Evolutionary conservation across 2,329 filamentous ascomycete species (phyloP).

Genomic region (Sordariomycetes sp.): DNA sequence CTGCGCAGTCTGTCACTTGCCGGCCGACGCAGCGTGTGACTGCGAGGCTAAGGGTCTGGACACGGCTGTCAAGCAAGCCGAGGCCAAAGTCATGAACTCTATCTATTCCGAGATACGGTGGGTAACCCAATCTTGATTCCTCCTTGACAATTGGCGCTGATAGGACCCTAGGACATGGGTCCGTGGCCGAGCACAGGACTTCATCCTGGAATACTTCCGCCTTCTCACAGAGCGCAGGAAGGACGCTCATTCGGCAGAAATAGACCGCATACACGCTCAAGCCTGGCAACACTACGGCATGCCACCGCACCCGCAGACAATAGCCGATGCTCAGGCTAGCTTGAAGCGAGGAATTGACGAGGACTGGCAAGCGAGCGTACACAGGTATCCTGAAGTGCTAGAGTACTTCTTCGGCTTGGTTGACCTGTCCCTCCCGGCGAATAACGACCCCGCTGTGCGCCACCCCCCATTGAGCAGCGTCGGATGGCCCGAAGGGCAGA

Average conservation of each 20-base stretch:
- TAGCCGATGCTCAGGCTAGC: slow-evolving; percentile 53
- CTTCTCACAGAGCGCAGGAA: slow-evolving; percentile 53
- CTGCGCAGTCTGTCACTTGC: slow-evolving; percentile 57
- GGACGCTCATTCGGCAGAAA: slow-evolving; percentile 41
- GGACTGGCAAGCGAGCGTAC: slow-evolving; percentile 68
- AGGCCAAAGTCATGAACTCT: slow-evolving; percentile 52
- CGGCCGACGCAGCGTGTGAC: slow-evolving; percentile 49
- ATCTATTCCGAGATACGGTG: slow-evolving; percentile 58
- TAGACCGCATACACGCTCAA: slow-evolving; percentile 46
- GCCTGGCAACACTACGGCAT: slow-evolving; percentile 49
- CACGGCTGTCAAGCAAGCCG: slow-evolving; percentile 52
- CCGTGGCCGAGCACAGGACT: slow-evolving; percentile 55
- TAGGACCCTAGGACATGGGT: slow-evolving; percentile 48
- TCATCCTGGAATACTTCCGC: slow-evolving; percentile 57
- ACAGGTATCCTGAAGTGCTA: slow-evolving; percentile 71
- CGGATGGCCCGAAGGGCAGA: no score
- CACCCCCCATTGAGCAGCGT: slow-evolving; percentile 55
- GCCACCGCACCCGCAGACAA: slow-evolving; percentile 50
- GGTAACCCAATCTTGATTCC: slow-evolving; percentile 10
- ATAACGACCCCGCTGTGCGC: slow-evolving; percentile 50
- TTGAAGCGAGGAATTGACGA: slow-evolving; percentile 69
- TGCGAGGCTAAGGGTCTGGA: slow-evolving; percentile 60
- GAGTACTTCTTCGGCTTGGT: slow-evolving; percentile 72
- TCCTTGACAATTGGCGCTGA: neutral
- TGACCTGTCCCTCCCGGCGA: slow-evolving; percentile 53